Evolutionary conservation across 2,329 filamentous ascomycete species (phyloP).

Genomic region (Fusarium musae): DNA sequence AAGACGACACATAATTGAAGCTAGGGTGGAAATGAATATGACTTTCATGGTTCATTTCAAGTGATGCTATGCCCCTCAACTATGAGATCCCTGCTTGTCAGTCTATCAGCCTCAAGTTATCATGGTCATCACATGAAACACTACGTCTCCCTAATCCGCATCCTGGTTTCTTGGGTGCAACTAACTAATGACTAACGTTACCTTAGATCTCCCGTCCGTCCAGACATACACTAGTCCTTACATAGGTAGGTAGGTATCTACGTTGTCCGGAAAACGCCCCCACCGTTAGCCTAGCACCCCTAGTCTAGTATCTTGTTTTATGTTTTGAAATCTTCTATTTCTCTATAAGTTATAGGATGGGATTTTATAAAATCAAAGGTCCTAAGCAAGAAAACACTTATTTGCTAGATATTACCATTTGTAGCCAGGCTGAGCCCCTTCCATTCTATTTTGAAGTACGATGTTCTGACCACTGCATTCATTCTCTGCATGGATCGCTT

Average conservation of each 20-base stretch:
- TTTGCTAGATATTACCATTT: neutral
- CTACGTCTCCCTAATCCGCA: neutral
- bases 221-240: neutral
- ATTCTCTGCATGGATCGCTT: neutral
- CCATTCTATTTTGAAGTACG: neutral
- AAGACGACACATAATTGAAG: neutral
- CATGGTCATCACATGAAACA: neutral
- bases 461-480: neutral
- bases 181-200: neutral
- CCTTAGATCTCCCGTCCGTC: neutral
- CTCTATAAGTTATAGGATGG: neutral
- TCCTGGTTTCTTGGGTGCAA: neutral
- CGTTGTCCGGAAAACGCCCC: neutral
- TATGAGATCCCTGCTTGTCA: neutral
- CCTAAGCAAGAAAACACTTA: neutral
- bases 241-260: neutral
- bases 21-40: neutral
- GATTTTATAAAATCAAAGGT: neutral
- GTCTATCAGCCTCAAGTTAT: neutral
- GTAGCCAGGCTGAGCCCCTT: neutral
- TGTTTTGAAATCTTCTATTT: neutral
- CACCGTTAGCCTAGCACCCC: neutral
- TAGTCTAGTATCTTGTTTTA: neutral
- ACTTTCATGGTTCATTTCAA: neutral
- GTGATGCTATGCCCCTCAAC: neutral